A percentile compares a stretch with the other conserved stretches of the same genome.
Conservation (phyloP, 1,284 basidiomycete species). For the Microbotryum silenes-acaulis region DNA sequence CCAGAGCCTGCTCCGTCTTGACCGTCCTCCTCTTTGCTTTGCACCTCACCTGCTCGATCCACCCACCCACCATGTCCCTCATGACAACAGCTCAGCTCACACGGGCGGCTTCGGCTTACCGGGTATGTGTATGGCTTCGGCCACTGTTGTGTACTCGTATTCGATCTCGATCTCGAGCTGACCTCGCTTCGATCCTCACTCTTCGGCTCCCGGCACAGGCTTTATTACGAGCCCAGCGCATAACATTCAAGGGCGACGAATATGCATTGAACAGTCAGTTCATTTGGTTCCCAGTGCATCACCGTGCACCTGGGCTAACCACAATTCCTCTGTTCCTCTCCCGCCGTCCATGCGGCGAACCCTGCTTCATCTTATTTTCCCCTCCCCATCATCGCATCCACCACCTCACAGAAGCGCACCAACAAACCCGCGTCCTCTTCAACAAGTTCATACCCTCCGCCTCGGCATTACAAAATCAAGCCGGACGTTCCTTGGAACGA, state of each 20-base stretch:
- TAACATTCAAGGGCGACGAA: slow-evolving; percentile 31
- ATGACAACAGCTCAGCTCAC: slow-evolving; percentile 22
- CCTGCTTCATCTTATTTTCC: no score
- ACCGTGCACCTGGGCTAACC: not conserved
- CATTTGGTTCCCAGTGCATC: not conserved
- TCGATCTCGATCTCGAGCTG: not conserved
- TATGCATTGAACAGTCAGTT: slow-evolving; percentile 18
- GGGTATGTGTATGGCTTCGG: slow-evolving; percentile 7
- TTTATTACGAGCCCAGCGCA: slow-evolving; percentile 21
- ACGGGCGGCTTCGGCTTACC: slow-evolving; percentile 27
- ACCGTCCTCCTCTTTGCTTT: no score
- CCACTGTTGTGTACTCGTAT: not conserved
- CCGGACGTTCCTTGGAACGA: not conserved
- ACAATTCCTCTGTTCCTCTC: no score
- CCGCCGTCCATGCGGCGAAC: no score
- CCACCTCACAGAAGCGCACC: slow-evolving; percentile 18
- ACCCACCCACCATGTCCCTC: slow-evolving; percentile 9
- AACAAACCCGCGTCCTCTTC: slow-evolving; percentile 30
- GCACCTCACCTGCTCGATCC: no score
- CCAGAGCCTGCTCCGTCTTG: no score
- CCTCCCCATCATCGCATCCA: not conserved
- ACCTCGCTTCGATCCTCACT: not conserved
- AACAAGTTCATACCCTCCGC: slow-evolving; percentile 27
- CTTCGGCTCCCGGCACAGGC: slow-evolving; percentile 10
- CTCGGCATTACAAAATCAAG: not conserved